phyloP scores from a whole-genome alignment of 768 basidiomycete species.

The Podaxis rugospora region DNA sequence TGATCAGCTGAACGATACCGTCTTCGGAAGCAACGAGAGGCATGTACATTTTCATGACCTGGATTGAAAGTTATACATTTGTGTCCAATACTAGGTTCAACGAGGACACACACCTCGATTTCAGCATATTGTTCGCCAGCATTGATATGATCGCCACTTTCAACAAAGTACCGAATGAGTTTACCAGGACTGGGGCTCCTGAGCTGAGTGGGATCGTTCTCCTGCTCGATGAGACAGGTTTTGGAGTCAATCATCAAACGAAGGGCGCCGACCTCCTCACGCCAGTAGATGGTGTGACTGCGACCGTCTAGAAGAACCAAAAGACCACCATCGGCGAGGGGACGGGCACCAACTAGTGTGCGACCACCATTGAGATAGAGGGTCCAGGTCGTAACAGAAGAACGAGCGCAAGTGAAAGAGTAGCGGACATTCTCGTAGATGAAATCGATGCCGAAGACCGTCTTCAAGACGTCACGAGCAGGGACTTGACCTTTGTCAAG shows the following conservation, averaged over 20 bases:
- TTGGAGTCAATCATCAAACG: slow-evolving; percentile 93
- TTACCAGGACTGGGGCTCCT: slow-evolving; percentile 96
- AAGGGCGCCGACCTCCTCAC: slow-evolving; percentile 94
- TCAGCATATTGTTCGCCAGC: slow-evolving; percentile 98
- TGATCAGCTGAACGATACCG: slow-evolving; percentile 92
- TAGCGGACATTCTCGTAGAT: slow-evolving; percentile 96
- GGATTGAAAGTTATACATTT: slow-evolving; percentile 7
- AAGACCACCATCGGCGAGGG: slow-evolving; percentile 92
- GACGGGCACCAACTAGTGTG: slow-evolving; percentile 87
- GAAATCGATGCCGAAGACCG: slow-evolving; percentile 95
- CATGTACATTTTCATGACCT: slow-evolving; percentile 99
- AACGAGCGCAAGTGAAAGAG: slow-evolving; percentile 92
- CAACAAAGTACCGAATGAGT: slow-evolving; percentile 89
- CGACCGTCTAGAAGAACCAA: slow-evolving; percentile 88
- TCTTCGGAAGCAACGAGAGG: slow-evolving; percentile 92
- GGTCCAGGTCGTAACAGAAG: slow-evolving; percentile 85
- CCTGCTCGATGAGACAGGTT: slow-evolving; percentile 98
- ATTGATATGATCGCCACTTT: slow-evolving; percentile 95
- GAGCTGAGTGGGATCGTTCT: slow-evolving; percentile 98
- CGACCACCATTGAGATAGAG: slow-evolving; percentile 95
- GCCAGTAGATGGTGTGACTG: slow-evolving; percentile 97
- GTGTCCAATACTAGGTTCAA: background rate
- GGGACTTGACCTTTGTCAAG: slow-evolving; percentile 99
- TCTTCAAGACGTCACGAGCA: slow-evolving; percentile 89
- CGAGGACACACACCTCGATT: slow-evolving; percentile 67